Percentiles rank a stretch among this genome's conserved stretches.
Evolutionary conservation across 108 stramenopile species (phyloP).

Genomic region (Fragilariopsis cylindrus): DNA sequence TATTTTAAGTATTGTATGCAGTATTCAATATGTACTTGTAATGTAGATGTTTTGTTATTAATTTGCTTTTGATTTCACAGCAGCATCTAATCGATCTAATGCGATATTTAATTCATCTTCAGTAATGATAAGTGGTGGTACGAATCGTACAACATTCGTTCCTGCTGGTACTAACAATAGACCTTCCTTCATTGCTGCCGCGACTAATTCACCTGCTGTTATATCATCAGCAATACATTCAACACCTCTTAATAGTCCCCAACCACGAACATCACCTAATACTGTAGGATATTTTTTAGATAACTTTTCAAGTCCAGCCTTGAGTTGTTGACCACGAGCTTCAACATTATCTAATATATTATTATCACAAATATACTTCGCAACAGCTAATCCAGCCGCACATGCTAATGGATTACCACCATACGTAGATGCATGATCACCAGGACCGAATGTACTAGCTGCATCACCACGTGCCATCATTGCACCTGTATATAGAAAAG

Average conservation of each 20-base stretch:
- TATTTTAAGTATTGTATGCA: too few relatives aligned
- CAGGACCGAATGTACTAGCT: conserved; percentile 90
- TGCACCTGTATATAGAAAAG: conserved; percentile 60
- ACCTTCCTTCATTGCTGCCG: conserved; percentile 85
- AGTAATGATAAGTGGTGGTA: conserved; percentile 90
- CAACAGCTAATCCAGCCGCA: conserved; percentile 87
- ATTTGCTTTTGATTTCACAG: conserved; percentile 38
- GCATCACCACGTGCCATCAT: conserved; percentile 91
- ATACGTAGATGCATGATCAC: conserved; percentile 97
- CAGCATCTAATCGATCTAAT: conserved; percentile 74
- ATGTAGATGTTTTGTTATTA: not conserved
- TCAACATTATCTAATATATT: conserved; percentile 85
- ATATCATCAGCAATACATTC: conserved; percentile 63
- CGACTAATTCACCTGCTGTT: conserved; percentile 88
- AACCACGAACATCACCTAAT: conserved; percentile 89
- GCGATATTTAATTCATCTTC: conserved; percentile 80
- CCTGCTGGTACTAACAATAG: conserved; percentile 94
- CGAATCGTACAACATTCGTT: conserved; percentile 89
- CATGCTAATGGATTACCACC: conserved; percentile 96
- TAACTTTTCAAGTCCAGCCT: conserved; percentile 66
- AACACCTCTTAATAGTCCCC: conserved; percentile 91
- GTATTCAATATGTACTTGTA: too few relatives aligned
- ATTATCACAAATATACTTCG: conserved; percentile 79
- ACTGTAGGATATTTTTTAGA: conserved; percentile 75
- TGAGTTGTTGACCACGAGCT: conserved; percentile 86